phyloP scores from a whole-genome alignment of 139 green algal species.

The Zygnema cylindricum region DNA sequence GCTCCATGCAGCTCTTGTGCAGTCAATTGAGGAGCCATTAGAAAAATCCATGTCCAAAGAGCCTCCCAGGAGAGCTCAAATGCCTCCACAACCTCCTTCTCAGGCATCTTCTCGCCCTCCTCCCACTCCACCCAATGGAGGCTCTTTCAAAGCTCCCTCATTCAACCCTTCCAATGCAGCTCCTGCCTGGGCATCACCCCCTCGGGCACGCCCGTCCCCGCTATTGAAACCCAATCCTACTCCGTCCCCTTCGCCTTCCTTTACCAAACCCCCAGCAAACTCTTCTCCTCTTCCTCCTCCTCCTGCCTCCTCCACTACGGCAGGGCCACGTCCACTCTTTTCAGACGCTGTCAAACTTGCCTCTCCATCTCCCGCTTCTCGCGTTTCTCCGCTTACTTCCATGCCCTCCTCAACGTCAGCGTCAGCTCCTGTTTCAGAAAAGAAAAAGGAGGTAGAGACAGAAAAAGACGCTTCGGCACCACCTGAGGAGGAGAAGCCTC shows the following conservation, averaged over 20 bases:
- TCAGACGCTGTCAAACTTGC: not conserved
- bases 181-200: too few species aligned
- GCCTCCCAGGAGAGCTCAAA: not conserved
- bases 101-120: not conserved
- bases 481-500: slow-evolving; percentile 24
- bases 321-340: not conserved
- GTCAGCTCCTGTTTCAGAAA: slow-evolving; percentile 16
- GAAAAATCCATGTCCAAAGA: not conserved
- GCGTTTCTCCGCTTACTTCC: not conserved
- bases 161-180: too few species aligned
- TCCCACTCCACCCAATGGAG: not conserved
- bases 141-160: not conserved
- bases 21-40: slow-evolving; percentile 37
- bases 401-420: too few species aligned
- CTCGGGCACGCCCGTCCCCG: too few species aligned
- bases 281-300: not conserved
- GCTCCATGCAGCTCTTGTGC: slow-evolving; percentile 50
- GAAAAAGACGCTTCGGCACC: slow-evolving; percentile 14
- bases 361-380: not conserved
- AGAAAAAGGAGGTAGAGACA: not conserved
- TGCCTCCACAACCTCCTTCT: not conserved
- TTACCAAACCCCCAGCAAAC: not conserved
- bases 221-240: slow-evolving; percentile 3
- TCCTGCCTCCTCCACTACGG: not conserved
- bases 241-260: not conserved